Evolutionary conservation across 169 alveolate species (phyloP).

Genomic region (Eimeria brunetti): DNA sequence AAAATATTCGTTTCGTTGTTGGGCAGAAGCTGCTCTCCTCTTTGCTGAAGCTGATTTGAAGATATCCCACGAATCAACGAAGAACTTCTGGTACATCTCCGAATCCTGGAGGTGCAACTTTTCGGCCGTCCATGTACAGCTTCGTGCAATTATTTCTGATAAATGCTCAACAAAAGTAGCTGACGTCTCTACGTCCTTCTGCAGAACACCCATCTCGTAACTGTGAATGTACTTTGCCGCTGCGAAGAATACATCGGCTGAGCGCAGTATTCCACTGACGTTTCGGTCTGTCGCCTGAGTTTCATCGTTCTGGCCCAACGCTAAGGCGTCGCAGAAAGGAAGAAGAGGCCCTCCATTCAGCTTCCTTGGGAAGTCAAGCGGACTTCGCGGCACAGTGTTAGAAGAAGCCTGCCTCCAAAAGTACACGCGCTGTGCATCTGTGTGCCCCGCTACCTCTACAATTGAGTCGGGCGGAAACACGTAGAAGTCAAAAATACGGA

Average conservation of each 20-base stretch:
- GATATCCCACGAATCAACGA: conserved; percentile 22
- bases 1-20: background rate
- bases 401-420: conserved; percentile 38
- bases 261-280: background rate
- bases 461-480: conserved; percentile 53
- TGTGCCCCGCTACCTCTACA: conserved; percentile 52
- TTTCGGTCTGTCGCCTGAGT: background rate
- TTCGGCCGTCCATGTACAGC: background rate
- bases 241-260: conserved; percentile 11
- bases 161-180: conserved; percentile 18
- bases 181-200: conserved; percentile 35
- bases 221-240: conserved; percentile 38
- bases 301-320: background rate
- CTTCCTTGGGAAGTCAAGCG: conserved; percentile 3
- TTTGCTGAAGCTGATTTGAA: background rate
- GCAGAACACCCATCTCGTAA: conserved; percentile 27
- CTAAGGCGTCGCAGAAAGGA: conserved; percentile 22
- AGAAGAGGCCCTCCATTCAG: conserved; percentile 19
- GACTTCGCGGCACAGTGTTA: conserved; percentile 24
- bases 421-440: conserved; percentile 66
- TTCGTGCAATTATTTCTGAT: conserved; percentile 2
- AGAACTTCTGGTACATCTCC: conserved; percentile 56
- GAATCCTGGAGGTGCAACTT: conserved; percentile 23
- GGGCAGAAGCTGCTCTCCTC: background rate
- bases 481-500: conserved; percentile 9